Evolutionary conservation across 169 alveolate genomes (phyloP).

Genomic region (Sarcocystis neurona): DNA sequence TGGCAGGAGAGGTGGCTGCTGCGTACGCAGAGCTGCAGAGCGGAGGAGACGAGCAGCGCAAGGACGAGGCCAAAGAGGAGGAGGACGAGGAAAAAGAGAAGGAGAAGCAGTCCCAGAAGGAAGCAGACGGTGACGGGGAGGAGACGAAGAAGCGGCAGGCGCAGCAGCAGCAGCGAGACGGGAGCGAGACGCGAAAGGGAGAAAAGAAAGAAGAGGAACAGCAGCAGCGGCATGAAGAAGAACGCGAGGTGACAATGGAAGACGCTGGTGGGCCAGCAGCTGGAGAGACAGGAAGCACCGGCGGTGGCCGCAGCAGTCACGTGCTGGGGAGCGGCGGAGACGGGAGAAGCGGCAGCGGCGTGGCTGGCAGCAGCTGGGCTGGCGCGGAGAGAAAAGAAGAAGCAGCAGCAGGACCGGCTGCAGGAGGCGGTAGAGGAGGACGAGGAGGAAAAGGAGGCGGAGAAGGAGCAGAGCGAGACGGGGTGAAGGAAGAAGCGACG

Average conservation of each 20-base stretch:
- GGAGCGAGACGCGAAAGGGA: neutral
- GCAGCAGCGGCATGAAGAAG: neutral
- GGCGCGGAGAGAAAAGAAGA: neutral
- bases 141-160: neutral
- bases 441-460: slow-evolving; percentile 28
- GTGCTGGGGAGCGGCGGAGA: neutral
- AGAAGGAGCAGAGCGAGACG: neutral
- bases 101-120: neutral
- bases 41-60: slow-evolving; percentile 50
- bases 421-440: slow-evolving; percentile 18
- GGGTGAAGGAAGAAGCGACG: too few species aligned
- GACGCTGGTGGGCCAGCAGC: neutral
- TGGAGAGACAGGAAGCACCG: neutral
- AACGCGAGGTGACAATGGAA: neutral
- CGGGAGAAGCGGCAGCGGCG: neutral
- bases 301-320: neutral
- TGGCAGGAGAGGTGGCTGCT: slow-evolving; percentile 56
- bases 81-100: neutral
- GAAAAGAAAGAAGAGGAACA: neutral
- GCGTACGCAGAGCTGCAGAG: slow-evolving; percentile 63
- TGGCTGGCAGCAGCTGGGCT: neutral
- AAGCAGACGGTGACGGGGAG: neutral
- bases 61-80: slow-evolving; percentile 24
- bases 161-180: neutral
- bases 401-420: slow-evolving; percentile 27